These are phyloP conservation scores for Fraxinus dipetala DNA, from an alignment of 305 asterid species.

Conservation along the genomic window DNA sequence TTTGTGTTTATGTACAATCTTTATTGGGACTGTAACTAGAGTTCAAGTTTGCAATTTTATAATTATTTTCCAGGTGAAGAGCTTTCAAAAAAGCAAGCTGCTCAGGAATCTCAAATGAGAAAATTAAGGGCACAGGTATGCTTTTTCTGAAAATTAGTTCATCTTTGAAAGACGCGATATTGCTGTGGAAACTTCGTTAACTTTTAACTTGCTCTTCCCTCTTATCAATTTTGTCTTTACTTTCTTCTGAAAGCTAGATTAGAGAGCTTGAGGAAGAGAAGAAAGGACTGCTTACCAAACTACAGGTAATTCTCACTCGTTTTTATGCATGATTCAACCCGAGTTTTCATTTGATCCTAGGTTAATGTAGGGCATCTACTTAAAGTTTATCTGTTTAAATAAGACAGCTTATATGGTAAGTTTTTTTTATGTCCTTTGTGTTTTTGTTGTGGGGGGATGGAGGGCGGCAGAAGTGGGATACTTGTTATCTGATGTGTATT, in stretches of 20 bases:
- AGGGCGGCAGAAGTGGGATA: not conserved
- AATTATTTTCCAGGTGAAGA: constrained; percentile 66
- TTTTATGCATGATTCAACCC: constrained; percentile 1
- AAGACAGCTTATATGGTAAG: not conserved
- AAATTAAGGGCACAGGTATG: constrained; percentile 89
- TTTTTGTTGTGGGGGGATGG: not conserved
- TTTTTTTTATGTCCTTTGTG: not conserved
- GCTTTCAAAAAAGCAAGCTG: constrained; percentile 93
- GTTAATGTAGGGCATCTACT: not conserved
- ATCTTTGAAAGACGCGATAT: not conserved
- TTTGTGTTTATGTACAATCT: constrained; percentile 17
- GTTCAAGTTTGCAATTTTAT: constrained; percentile 24
- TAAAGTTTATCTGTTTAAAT: not conserved
- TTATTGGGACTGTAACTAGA: constrained; percentile 1
- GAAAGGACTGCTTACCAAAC: constrained; percentile 65
- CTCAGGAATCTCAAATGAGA: constrained; percentile 83
- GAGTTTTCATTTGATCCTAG: constrained; percentile 19
- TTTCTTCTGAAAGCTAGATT: constrained; percentile 69
- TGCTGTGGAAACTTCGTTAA: not conserved
- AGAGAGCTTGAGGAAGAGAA: constrained; percentile 98
- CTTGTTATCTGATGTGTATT: not conserved
- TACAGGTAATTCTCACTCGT: constrained; percentile 49
- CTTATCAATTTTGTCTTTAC: constrained; percentile 30
- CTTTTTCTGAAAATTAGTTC: constrained; percentile 20
- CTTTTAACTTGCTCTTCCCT: constrained; percentile 12